Conservation (phyloP, 306 rosid species). For the Boehmeria nivea region DNA sequence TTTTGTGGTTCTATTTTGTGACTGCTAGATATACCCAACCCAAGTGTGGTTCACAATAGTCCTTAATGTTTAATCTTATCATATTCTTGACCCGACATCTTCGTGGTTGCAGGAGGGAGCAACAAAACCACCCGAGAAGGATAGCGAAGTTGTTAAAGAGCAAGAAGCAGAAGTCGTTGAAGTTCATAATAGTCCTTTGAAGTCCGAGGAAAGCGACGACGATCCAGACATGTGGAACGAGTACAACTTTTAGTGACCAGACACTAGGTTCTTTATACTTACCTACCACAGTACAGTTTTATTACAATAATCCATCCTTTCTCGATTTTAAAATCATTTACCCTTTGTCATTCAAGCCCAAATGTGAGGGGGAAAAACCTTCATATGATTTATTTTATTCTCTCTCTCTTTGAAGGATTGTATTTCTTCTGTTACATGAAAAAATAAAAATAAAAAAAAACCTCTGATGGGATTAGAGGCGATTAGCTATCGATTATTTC, state of each 20-base stretch:
- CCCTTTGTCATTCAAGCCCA: neutral
- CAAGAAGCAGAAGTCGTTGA: constrained; percentile 33
- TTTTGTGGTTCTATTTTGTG: too few species aligned
- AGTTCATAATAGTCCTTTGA: constrained; percentile 35
- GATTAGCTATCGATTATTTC: too few species aligned
- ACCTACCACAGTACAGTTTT: neutral
- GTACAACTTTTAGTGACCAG: constrained; percentile 26
- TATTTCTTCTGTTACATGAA: neutral
- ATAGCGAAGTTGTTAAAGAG: constrained; percentile 22
- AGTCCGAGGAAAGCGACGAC: constrained; percentile 44
- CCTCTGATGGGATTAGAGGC: too few species aligned
- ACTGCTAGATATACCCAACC: too few species aligned
- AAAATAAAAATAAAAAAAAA: neutral
- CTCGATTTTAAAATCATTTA: neutral
- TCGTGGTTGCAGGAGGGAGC: constrained; percentile 45
- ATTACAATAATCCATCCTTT: neutral
- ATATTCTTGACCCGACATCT: neutral
- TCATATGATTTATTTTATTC: neutral
- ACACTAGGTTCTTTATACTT: neutral
- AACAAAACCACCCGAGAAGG: constrained; percentile 23
- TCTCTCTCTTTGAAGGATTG: neutral
- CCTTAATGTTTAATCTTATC: neutral
- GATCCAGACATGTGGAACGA: constrained; percentile 36
- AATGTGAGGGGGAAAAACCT: neutral
- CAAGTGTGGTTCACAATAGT: too few species aligned